A percentile compares a stretch with the other conserved stretches of the same genome.
These are phyloP conservation scores for Exophiala lecanii-corni DNA, from an alignment of 2,329 filamentous ascomycete species.

Conservation along the genomic window DNA sequence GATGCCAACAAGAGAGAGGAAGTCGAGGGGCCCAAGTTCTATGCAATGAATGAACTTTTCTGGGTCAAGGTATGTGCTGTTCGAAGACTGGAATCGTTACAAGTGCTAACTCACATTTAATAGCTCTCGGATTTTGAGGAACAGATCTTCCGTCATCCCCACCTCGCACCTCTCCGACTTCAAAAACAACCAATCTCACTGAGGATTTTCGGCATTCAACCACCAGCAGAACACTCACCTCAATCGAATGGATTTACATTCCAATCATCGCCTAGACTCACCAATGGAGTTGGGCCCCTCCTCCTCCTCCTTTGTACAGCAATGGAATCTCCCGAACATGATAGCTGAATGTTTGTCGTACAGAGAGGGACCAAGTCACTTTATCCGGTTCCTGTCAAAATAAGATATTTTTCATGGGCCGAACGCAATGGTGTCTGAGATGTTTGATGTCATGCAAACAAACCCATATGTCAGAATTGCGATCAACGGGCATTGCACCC, in stretches of 20 bases:
- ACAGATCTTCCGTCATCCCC: constrained; percentile 44
- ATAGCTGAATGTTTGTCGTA: neutral
- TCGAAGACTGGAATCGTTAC: neutral
- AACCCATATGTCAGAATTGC: too few species aligned
- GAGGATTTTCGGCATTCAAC: constrained; percentile 6
- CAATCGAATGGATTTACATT: constrained; percentile 10
- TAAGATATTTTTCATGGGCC: too few species aligned
- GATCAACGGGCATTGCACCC: too few species aligned
- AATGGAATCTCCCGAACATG: constrained; percentile 11
- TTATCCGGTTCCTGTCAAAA: too few species aligned
- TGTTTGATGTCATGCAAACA: too few species aligned
- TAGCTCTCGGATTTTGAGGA: constrained; percentile 49
- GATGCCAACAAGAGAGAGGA: constrained; percentile 39
- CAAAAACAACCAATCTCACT: constrained; percentile 21
- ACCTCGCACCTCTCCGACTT: constrained; percentile 31
- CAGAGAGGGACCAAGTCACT: neutral
- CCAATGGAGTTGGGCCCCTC: constrained; percentile 17
- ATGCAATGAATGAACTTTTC: constrained; percentile 47
- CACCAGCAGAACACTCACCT: constrained; percentile 4
- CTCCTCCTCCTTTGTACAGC: constrained; percentile 10
- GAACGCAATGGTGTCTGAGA: too few species aligned
- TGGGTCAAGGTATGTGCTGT: constrained; percentile 43
- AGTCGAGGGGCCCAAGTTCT: constrained; percentile 45
- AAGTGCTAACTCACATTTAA: constrained; percentile 20
- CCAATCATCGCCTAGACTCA: constrained; percentile 7